These are phyloP conservation scores for Arthrobotrys conoides DNA, from an alignment of 2,329 filamentous ascomycete species.

Conservation along the genomic window DNA sequence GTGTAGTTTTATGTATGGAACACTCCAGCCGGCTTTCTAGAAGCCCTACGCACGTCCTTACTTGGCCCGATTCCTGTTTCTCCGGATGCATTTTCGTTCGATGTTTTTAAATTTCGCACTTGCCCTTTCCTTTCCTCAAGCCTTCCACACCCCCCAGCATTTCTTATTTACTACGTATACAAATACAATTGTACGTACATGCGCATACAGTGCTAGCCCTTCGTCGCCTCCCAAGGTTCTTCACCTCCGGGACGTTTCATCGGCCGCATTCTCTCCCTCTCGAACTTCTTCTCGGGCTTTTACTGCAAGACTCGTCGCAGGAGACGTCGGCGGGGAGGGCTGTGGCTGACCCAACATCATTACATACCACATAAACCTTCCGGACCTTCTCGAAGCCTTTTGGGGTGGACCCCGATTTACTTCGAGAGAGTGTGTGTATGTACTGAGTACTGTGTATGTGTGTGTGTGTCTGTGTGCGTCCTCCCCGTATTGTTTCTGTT, in stretches of 20 bases:
- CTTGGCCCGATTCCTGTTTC: conserved; percentile 55
- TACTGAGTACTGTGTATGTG: conserved; percentile 29
- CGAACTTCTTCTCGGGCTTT: conserved; percentile 25
- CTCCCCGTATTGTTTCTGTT: conserved; percentile 43
- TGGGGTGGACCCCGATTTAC: neutral
- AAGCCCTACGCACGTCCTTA: conserved; percentile 42
- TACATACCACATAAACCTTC: conserved; percentile 33
- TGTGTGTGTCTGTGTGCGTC: neutral
- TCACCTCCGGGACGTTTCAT: conserved; percentile 52
- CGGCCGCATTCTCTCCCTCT: conserved; percentile 43
- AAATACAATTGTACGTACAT: conserved; percentile 26
- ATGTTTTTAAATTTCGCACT: conserved; percentile 49
- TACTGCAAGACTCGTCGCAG: conserved; percentile 54
- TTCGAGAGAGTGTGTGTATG: neutral
- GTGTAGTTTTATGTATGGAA: conserved; percentile 58
- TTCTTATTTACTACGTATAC: conserved; percentile 22
- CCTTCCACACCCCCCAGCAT: conserved; percentile 24
- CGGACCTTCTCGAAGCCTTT: conserved; percentile 49
- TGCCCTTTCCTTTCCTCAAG: conserved; percentile 23
- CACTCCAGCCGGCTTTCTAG: conserved; percentile 57
- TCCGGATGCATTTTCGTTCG: conserved; percentile 45
- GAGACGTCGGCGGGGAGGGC: conserved; percentile 50
- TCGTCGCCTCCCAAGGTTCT: conserved; percentile 34
- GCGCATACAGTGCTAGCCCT: conserved; percentile 23
- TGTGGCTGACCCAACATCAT: conserved; percentile 47